These are phyloP conservation scores for Pulveroboletus sp. DNA, from an alignment of 768 basidiomycete species.

Conservation along the genomic window DNA sequence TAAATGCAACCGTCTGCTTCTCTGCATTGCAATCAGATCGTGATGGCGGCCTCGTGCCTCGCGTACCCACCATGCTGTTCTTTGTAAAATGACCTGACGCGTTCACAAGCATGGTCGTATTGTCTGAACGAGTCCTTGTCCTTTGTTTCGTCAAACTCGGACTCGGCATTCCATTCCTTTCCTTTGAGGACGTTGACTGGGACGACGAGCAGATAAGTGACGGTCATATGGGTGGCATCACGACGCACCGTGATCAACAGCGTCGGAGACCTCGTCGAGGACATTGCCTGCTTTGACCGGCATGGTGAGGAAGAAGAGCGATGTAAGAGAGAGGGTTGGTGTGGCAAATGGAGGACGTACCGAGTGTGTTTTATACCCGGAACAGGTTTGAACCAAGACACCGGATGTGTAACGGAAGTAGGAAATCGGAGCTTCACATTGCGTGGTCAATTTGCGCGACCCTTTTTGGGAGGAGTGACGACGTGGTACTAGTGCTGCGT, in stretches of 20 bases:
- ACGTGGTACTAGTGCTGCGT: slow-evolving; percentile 11
- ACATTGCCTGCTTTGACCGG: slow-evolving; percentile 27
- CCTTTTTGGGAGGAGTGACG: slow-evolving; percentile 14
- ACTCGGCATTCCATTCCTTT: slow-evolving; percentile 53
- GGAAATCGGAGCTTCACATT: slow-evolving; percentile 19
- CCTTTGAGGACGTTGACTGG: slow-evolving; percentile 71
- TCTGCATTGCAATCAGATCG: slow-evolving; percentile 38
- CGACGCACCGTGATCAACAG: slow-evolving; percentile 45
- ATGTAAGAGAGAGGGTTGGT: neutral
- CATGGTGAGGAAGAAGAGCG: slow-evolving; percentile 12
- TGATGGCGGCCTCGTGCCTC: neutral
- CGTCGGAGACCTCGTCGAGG: slow-evolving; percentile 46
- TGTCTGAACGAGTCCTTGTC: slow-evolving; percentile 70
- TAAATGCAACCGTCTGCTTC: slow-evolving; percentile 87
- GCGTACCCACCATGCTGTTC: slow-evolving; percentile 69
- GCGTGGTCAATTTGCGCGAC: slow-evolving; percentile 11
- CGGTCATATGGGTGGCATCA: neutral
- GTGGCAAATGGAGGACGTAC: slow-evolving; percentile 3
- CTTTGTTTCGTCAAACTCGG: slow-evolving; percentile 55
- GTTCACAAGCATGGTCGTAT: slow-evolving; percentile 74
- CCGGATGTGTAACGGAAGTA: slow-evolving; percentile 9
- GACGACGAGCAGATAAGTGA: neutral
- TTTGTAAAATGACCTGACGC: slow-evolving; percentile 74
- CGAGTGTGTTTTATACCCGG: slow-evolving; percentile 19
- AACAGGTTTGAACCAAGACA: slow-evolving; percentile 7